These are phyloP conservation scores for Echria macrotheca DNA, from an alignment of 495 filamentous ascomycete genomes.

Conservation along the genomic window DNA sequence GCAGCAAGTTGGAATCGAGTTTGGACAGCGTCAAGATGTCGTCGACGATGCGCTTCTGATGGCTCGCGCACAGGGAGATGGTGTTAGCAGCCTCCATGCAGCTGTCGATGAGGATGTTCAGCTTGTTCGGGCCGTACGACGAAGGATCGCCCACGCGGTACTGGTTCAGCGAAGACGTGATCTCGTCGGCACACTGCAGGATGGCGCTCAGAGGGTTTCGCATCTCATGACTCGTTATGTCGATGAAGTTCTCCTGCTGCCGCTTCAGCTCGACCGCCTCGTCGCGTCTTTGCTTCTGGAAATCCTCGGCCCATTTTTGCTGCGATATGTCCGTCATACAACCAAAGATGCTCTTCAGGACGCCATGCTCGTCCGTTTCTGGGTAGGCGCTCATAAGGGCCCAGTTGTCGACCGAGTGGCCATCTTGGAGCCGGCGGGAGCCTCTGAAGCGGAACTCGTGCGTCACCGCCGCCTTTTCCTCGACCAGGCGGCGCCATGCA, in stretches of 20 bases:
- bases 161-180: conserved; percentile 48
- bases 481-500: conserved; percentile 54
- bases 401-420: conserved; percentile 60
- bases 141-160: conserved; percentile 25
- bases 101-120: conserved; percentile 39
- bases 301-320: conserved; percentile 57
- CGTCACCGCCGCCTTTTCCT: conserved; percentile 50
- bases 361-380: conserved; percentile 51
- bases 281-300: conserved; percentile 55
- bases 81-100: conserved; percentile 75
- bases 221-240: conserved; percentile 85
- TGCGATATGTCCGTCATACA: conserved; percentile 55
- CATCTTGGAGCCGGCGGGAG: conserved; percentile 52
- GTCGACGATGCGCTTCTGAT: conserved; percentile 75
- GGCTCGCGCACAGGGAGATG: conserved; percentile 74
- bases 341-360: conserved; percentile 64
- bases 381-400: conserved; percentile 66
- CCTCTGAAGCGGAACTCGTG: conserved; percentile 66
- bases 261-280: conserved; percentile 62
- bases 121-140: conserved; percentile 5
- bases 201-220: conserved; percentile 79
- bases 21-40: conserved; percentile 81
- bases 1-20: conserved; percentile 73
- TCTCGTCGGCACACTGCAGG: conserved; percentile 76
- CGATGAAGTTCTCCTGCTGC: conserved; percentile 79